Evolutionary conservation across 176 grass and related monocot genomes (phyloP).

Genomic region (Musa acuminata): DNA sequence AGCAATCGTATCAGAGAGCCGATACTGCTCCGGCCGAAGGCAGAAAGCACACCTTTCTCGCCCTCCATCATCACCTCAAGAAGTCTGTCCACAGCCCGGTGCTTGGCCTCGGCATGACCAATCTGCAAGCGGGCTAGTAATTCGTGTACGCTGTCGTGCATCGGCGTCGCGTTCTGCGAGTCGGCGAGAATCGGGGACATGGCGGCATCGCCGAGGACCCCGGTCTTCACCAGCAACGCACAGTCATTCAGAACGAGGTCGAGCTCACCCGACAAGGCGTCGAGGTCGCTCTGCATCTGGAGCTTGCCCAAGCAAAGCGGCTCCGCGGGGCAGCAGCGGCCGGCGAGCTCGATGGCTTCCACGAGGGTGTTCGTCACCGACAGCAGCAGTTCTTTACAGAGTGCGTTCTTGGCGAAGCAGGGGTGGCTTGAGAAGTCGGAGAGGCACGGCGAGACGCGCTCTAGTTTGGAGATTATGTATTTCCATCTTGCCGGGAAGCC

Average conservation of each 20-base stretch:
- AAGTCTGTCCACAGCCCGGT: constrained; percentile 6
- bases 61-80: constrained; percentile 17
- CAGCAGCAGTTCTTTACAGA: constrained; percentile 13
- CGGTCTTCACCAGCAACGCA: constrained; percentile 74
- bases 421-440: constrained; percentile 11
- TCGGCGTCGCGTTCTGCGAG: background rate
- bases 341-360: constrained; percentile 5
- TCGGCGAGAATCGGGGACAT: background rate
- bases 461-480: constrained; percentile 4
- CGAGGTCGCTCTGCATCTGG: constrained; percentile 61
- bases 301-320: constrained; percentile 9
- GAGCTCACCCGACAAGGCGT: constrained; percentile 71
- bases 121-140: constrained; percentile 17
- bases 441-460: constrained; percentile 13
- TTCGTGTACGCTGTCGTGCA: background rate
- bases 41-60: background rate
- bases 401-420: constrained; percentile 18
- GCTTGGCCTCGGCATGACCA: constrained; percentile 10
- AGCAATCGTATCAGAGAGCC: background rate
- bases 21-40: constrained; percentile 1
- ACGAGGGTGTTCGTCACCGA: background rate
- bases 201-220: constrained; percentile 55
- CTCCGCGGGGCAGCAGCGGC: background rate
- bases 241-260: constrained; percentile 80
- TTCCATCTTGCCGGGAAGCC: constrained; percentile 16